Base-by-base conservation (phyloP, 352 stramenopile species). In the Phytophthora kernoviae region DNA sequence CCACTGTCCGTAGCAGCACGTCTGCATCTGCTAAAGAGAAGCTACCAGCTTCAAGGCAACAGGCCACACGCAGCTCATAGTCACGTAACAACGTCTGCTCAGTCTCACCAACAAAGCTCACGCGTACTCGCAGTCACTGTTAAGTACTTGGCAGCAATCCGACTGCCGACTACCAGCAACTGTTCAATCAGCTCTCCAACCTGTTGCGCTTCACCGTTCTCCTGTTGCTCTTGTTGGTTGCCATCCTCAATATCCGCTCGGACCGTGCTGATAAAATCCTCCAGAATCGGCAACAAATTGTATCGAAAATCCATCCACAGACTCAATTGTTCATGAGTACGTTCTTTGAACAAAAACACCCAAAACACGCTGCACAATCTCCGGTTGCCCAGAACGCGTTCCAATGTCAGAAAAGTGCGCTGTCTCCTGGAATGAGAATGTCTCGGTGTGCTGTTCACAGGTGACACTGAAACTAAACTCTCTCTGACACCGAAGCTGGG, bases 301-400 rank as follows among this genome's bases (percentile, higher is more conserved):
- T 93, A 81, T 15, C 73, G 74, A 34, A 90, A 76, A 26, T 95
- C 86, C 84, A 95, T 92, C 84, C 84, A 95, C 15, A 92, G 57
- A 68, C 86, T 95, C 37, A 95, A 41, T 32, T 89, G 82, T 42
- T 90, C 73, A 47, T 95, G 86, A 4, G 79, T 86, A 36, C 86
- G 84, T 27, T 95, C 86, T 50, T 93, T 93, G 62, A 93, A 95
- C 14, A 95, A 48, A 57, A 90, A 93, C 6, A 95, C 82, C 86
- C 86, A 95, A 49, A 95, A 95, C 0, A 95, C 78, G 41, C 86
- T 93, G 53, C 86, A 95, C 12, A 95, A 56, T 22, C 86, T 73
- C 5, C 86, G 74, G 58, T 95, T 95, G 15, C 65, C 70, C 14
- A 95, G 56, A 9, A 95, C 84, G 1, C 79, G 81, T 34, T 91